phyloP scores from a whole-genome alignment of 345 rosid species.

The Moricandia moricandioides region DNA sequence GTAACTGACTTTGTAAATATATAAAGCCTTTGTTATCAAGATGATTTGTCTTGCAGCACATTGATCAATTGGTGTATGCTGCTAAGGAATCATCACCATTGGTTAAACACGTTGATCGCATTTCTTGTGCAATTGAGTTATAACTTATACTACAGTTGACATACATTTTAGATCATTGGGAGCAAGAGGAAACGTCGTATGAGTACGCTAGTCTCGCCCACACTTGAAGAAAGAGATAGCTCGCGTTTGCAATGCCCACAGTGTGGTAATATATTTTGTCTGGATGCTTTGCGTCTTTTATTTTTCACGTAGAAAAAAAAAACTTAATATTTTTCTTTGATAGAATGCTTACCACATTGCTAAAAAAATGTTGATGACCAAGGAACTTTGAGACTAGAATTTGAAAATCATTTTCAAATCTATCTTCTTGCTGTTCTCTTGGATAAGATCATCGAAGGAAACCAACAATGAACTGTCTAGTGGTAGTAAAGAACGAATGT shows the following conservation, averaged over 20 bases:
- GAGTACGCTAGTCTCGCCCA: slow-evolving; percentile 37
- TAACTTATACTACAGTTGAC: background rate
- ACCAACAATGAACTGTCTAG: background rate
- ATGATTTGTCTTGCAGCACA: background rate
- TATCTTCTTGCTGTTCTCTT: background rate
- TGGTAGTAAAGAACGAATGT: background rate
- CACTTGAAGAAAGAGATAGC: slow-evolving; percentile 45
- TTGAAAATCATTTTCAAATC: slow-evolving; percentile 1
- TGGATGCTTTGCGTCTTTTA: background rate
- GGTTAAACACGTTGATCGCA: background rate
- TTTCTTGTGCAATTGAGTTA: slow-evolving; percentile 11
- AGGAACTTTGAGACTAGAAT: background rate
- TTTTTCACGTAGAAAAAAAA: background rate
- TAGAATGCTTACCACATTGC: background rate
- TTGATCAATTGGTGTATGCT: slow-evolving; percentile 1
- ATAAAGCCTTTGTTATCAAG: background rate
- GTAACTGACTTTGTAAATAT: background rate
- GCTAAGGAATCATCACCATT: slow-evolving; percentile 4
- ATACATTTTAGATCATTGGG: slow-evolving; percentile 53
- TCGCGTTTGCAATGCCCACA: slow-evolving; percentile 60
- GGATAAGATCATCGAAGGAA: too few relatives aligned
- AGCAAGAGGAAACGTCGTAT: slow-evolving; percentile 45
- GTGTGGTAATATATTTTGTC: slow-evolving; percentile 57
- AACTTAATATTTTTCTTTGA: background rate
- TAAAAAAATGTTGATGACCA: background rate